Percentiles rank a stretch among this genome's conserved stretches.
These are phyloP conservation scores for Athelia sp. DNA, from an alignment of 1,284 basidiomycete species.

Conservation along the genomic window DNA sequence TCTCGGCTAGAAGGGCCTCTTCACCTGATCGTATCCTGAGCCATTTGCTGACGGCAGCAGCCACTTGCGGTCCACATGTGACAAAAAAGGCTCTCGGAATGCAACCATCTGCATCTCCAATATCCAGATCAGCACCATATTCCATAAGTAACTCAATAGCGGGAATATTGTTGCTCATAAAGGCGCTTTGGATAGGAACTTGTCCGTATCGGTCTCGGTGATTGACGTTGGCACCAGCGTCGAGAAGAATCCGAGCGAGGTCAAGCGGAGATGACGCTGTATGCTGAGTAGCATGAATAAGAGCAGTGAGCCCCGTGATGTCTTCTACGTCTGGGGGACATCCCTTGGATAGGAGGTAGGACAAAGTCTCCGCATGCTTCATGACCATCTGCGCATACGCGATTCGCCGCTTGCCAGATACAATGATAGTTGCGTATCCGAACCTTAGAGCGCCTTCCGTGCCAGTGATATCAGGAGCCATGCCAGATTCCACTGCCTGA, in stretches of 20 bases:
- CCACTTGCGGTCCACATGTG: slow-evolving; percentile 37
- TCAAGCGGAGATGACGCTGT: slow-evolving; percentile 17
- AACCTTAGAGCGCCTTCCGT: slow-evolving; percentile 42
- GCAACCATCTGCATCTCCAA: slow-evolving; percentile 41
- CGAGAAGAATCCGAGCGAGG: slow-evolving; percentile 33
- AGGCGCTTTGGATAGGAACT: slow-evolving; percentile 33
- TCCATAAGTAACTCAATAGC: slow-evolving; percentile 45
- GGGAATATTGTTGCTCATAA: slow-evolving; percentile 28
- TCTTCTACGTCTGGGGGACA: slow-evolving; percentile 38
- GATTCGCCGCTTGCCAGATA: slow-evolving; percentile 38
- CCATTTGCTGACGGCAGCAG: slow-evolving; percentile 43
- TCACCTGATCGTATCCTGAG: slow-evolving; percentile 39
- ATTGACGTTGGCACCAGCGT: slow-evolving; percentile 39
- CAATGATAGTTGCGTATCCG: slow-evolving; percentile 39
- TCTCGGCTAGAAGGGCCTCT: slow-evolving; percentile 33
- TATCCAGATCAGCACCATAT: slow-evolving; percentile 38
- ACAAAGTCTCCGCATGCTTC: slow-evolving; percentile 31
- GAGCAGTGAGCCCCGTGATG: slow-evolving; percentile 43
- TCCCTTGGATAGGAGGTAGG: slow-evolving; percentile 38
- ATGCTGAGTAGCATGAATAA: slow-evolving; percentile 38
- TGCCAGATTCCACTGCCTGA: slow-evolving; percentile 33
- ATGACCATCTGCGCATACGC: slow-evolving; percentile 6
- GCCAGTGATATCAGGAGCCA: slow-evolving; percentile 34
- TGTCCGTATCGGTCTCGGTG: slow-evolving; percentile 42
- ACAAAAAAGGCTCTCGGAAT: slow-evolving; percentile 28